Evolutionary conservation across 148 eudicot species (phyloP).

Genomic region (Persicaria tinctoria): DNA sequence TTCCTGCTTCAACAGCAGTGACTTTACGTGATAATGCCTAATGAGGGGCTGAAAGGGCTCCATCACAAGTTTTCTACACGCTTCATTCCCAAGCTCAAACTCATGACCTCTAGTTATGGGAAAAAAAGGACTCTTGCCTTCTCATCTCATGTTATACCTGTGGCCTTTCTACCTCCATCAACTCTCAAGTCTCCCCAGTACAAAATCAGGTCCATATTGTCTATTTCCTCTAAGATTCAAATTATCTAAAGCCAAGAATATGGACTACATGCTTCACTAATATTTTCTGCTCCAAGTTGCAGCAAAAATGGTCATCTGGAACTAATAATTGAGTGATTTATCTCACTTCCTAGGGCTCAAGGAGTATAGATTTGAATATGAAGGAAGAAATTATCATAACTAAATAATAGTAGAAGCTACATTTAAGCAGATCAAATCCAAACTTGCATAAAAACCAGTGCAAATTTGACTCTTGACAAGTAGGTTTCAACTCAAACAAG

Average conservation of each 20-base stretch:
- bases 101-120: too few relatives aligned
- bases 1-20: too few relatives aligned
- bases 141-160: neutral
- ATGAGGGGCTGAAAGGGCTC: too few relatives aligned
- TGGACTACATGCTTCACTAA: neutral
- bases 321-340: neutral
- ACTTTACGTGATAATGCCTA: too few relatives aligned
- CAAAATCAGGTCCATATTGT: neutral
- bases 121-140: too few relatives aligned
- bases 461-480: neutral
- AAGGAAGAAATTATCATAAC: neutral
- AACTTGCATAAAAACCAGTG: neutral
- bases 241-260: neutral
- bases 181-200: neutral
- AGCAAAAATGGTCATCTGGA: neutral
- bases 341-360: neutral
- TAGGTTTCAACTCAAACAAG: neutral
- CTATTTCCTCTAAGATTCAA: neutral
- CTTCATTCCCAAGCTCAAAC: too few relatives aligned
- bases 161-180: neutral
- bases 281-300: neutral
- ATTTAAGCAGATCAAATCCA: neutral
- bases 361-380: neutral
- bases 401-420: neutral
- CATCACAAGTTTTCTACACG: too few relatives aligned